Evolutionary conservation across 768 basidiomycete genomes (phyloP).

Genomic region (Cytidiella melzeri): DNA sequence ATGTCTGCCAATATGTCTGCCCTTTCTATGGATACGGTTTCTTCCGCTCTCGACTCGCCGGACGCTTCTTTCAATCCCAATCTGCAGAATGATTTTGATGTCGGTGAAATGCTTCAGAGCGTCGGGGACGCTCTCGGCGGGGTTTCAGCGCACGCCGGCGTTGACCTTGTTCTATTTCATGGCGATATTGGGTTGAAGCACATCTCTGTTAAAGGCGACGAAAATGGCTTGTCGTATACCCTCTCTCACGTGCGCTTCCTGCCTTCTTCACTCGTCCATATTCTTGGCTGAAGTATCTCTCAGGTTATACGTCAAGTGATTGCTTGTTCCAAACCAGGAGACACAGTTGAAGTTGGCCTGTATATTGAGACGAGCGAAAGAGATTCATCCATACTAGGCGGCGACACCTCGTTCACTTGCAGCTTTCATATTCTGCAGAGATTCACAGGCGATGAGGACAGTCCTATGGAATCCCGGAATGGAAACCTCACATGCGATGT

Average conservation of each 20-base stretch:
- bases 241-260: conserved; percentile 70
- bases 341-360: conserved; percentile 83
- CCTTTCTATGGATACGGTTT: conserved; percentile 25
- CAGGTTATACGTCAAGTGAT: conserved; percentile 86
- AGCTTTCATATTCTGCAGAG: conserved; percentile 53
- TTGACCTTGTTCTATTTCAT: conserved; percentile 88
- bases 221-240: conserved; percentile 75
- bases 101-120: conserved; percentile 85
- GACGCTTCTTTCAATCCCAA: background rate
- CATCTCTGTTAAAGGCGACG: conserved; percentile 78
- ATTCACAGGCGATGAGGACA: conserved; percentile 18
- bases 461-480: background rate
- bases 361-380: conserved; percentile 37
- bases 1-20: conserved; percentile 79
- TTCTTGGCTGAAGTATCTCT: conserved; percentile 15
- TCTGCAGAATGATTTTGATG: conserved; percentile 64
- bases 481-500: conserved; percentile 1
- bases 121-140: conserved; percentile 87
- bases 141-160: conserved; percentile 73
- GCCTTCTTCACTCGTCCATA: background rate
- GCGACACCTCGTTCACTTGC: conserved; percentile 42
- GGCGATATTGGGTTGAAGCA: conserved; percentile 86
- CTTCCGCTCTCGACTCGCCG: background rate
- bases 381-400: too few relatives aligned
- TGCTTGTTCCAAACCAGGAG: conserved; percentile 58